Evolutionary conservation across 176 grass and related monocot genomes (phyloP).

Genomic region (Zea mays): DNA sequence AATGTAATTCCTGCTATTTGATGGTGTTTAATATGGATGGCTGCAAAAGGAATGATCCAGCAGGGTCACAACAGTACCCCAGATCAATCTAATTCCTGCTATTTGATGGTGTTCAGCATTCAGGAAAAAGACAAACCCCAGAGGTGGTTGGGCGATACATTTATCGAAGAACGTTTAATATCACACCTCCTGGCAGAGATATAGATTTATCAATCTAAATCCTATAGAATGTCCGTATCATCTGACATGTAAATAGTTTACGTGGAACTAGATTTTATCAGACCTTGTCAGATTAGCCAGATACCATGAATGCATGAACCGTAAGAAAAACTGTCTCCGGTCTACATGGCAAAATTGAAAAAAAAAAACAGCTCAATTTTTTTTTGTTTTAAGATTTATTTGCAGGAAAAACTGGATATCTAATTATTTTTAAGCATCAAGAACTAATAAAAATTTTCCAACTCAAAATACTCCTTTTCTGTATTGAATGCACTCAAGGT

Average conservation of each 20-base stretch:
- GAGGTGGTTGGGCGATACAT: conserved; percentile 16
- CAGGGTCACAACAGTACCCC: conserved; percentile 11
- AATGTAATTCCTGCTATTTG: no score
- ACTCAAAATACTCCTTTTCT: neutral
- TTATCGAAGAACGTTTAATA: conserved; percentile 6
- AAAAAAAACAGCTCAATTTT: neutral
- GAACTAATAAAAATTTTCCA: neutral
- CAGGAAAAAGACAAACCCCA: conserved; percentile 18
- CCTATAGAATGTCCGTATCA: neutral
- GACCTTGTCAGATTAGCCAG: neutral
- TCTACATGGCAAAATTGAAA: neutral
- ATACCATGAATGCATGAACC: neutral
- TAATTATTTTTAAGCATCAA: neutral
- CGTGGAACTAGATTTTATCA: neutral
- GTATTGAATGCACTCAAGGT: neutral
- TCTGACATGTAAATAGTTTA: conserved; percentile 32
- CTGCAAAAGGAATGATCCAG: conserved; percentile 40
- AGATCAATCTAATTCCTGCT: conserved; percentile 31
- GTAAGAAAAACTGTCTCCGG: neutral
- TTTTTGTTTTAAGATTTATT: neutral
- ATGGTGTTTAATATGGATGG: neutral
- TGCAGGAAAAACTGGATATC: neutral
- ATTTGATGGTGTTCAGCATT: neutral
- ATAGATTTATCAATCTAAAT: conserved; percentile 2
- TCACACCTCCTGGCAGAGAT: neutral